Evolutionary conservation across 352 stramenopile genomes (phyloP), one percentile per base, ranked within the genome.

Genomic region (Globisporangium carolinianum): DNA sequence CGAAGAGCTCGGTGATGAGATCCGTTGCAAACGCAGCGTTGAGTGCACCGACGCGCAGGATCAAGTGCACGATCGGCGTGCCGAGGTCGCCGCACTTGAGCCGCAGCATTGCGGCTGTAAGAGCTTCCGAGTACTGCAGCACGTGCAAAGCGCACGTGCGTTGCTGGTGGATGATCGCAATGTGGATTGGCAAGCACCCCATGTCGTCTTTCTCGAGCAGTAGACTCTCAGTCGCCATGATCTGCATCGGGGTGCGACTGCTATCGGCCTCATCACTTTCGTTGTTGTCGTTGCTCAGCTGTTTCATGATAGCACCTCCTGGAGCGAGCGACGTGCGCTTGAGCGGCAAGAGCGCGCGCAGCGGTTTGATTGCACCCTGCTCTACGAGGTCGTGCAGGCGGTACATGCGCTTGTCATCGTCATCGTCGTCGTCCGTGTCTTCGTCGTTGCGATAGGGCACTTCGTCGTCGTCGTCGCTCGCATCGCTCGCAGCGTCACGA

Each of bases 171-270:
- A 93, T 75, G 18, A 85, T 47, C 14, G 79, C 83, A 41, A 90
- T 65, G 53, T 95, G 85, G 15, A 96, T 58, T 7, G 87, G 82
- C 42, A 93, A 72, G 52, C 86, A 91, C 18, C 85, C 85, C 74
- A 87, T 89, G 51, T 90, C 76, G 63, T 96, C 87, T 57, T 87
- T 88, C 53, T 93, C 83, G 24, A 88, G 68, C 39, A 93, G 67
- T 59, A 54, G 65, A 45, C 72, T 72, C 63, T 91, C 81, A 17
- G 58, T 65, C 10, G 71, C 72, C 41, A 89, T 65, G 49, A 86
- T 68, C 15, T 66, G 62, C 57, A 79, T 66, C 18, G 62, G 62
- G 42, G 35, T 51, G 42, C 50, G 39, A 8, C 50, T 46, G 8
- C 43, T 2, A 4, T 2, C 10, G 24, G n/a, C 24, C 1, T 24